A percentile compares a stretch with the other conserved stretches of the same genome.
Conservation (phyloP, 2,329 filamentous ascomycete species). For the Aspergillus arachidicola region DNA sequence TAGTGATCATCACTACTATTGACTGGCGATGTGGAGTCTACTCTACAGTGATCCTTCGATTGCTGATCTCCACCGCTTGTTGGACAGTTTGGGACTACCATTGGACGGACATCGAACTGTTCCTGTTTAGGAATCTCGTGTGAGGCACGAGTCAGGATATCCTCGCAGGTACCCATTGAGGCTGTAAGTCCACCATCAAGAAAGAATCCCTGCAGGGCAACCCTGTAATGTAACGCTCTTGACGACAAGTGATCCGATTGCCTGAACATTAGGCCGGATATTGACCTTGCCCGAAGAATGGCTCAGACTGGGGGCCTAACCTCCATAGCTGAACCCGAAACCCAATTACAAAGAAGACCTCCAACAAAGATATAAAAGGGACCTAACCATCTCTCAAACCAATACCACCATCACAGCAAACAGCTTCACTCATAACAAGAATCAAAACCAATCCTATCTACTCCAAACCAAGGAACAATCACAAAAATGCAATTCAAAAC, state of each 20-base stretch:
- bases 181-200: not conserved
- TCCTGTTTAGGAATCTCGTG: not conserved
- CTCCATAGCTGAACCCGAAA: not conserved
- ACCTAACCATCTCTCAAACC: not conserved
- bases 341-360: not conserved
- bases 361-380: not conserved
- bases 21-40: not conserved
- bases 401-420: not conserved
- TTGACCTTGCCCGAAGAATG: not conserved
- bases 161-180: not conserved
- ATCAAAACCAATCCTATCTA: not conserved
- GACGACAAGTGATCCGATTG: not conserved
- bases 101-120: not conserved
- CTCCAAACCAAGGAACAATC: not conserved
- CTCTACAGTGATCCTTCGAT: not conserved
- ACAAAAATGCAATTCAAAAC: not conserved
- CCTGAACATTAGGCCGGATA: not conserved
- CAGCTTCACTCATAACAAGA: not conserved
- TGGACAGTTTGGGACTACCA: not conserved
- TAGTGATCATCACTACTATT: not conserved
- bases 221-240: not conserved
- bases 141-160: not conserved
- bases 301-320: not conserved
- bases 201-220: not conserved
- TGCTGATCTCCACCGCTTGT: not conserved